These are phyloP conservation scores for Mycosphaerella arachidis DNA, from an alignment of 2,329 filamentous ascomycete genomes.

Conservation along the genomic window DNA sequence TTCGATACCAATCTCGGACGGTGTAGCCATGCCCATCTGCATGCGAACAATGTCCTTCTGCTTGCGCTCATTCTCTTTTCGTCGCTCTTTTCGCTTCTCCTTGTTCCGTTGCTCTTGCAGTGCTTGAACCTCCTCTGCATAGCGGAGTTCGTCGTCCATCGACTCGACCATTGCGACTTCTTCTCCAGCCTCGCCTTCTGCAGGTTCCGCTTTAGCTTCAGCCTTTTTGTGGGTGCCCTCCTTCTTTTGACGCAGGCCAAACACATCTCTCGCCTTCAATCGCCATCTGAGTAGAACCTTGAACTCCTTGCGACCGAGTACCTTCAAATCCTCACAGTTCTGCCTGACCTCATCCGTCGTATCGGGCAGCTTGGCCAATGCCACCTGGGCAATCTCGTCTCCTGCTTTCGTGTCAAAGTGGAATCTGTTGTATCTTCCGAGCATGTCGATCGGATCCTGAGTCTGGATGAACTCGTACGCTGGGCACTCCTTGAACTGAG, in stretches of 20 bases:
- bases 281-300: slow-evolving; percentile 86
- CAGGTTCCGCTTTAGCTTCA: slow-evolving; percentile 35
- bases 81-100: slow-evolving; percentile 75
- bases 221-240: slow-evolving; percentile 28
- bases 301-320: slow-evolving; percentile 91
- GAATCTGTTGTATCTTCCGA: slow-evolving; percentile 79
- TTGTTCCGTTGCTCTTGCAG: slow-evolving; percentile 74
- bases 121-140: slow-evolving; percentile 80
- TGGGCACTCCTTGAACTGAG: slow-evolving; percentile 80
- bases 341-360: slow-evolving; percentile 76
- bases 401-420: slow-evolving; percentile 74
- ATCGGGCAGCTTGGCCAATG: slow-evolving; percentile 78
- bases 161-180: slow-evolving; percentile 75
- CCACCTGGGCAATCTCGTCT: slow-evolving; percentile 76
- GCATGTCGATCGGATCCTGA: slow-evolving; percentile 83
- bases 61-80: slow-evolving; percentile 88
- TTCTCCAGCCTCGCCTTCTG: slow-evolving; percentile 41
- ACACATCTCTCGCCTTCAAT: slow-evolving; percentile 80
- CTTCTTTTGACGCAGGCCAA: slow-evolving; percentile 79
- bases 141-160: slow-evolving; percentile 91
- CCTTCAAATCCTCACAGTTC: slow-evolving; percentile 79
- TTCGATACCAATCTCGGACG: slow-evolving; percentile 88
- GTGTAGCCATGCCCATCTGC: slow-evolving; percentile 95
- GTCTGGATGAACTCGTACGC: slow-evolving; percentile 94
- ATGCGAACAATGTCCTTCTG: slow-evolving; percentile 91